Percentiles rank a stretch among this genome's conserved stretches.
Evolutionary conservation across 495 filamentous ascomycete species (phyloP).

Genomic region (Durotheca rogersii): DNA sequence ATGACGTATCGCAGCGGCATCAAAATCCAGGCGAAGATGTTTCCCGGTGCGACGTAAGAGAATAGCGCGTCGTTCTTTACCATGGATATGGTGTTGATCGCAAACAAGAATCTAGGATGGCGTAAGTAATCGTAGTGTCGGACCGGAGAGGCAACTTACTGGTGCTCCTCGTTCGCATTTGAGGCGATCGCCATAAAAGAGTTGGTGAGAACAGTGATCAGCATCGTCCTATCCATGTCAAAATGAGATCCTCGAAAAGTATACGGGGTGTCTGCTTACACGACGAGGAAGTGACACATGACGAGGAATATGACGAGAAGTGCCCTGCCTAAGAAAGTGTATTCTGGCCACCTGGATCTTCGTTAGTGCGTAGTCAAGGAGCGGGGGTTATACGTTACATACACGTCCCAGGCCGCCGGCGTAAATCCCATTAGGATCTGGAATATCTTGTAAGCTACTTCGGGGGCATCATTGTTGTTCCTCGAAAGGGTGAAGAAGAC

Average conservation of each 20-base stretch:
- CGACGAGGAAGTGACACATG: constrained; percentile 92
- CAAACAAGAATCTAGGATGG: constrained; percentile 68
- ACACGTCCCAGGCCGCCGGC: constrained; percentile 54
- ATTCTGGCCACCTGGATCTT: constrained; percentile 68
- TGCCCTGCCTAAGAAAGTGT: constrained; percentile 71
- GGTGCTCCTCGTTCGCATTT: constrained; percentile 89
- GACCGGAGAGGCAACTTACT: constrained; percentile 42
- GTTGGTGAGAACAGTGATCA: constrained; percentile 90
- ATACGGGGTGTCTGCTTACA: constrained; percentile 43
- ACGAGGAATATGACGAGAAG: constrained; percentile 81
- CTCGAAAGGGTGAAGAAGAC: constrained; percentile 84
- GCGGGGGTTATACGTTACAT: constrained; percentile 17
- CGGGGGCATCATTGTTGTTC: constrained; percentile 59
- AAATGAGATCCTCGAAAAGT: neutral
- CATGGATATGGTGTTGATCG: constrained; percentile 92
- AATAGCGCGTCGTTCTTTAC: constrained; percentile 94
- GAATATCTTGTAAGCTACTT: constrained; percentile 83
- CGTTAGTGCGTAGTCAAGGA: constrained; percentile 24
- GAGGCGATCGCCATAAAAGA: constrained; percentile 92
- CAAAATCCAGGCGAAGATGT: constrained; percentile 83
- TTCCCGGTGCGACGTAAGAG: constrained; percentile 85
- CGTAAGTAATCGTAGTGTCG: constrained; percentile 4
- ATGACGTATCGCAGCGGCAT: constrained; percentile 76
- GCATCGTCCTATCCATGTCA: constrained; percentile 60
- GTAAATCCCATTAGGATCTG: constrained; percentile 88